Evolutionary conservation across 179 eudicot species (phyloP), one percentile per base, ranked within the genome.

Genomic region (Silene vulgaris): DNA sequence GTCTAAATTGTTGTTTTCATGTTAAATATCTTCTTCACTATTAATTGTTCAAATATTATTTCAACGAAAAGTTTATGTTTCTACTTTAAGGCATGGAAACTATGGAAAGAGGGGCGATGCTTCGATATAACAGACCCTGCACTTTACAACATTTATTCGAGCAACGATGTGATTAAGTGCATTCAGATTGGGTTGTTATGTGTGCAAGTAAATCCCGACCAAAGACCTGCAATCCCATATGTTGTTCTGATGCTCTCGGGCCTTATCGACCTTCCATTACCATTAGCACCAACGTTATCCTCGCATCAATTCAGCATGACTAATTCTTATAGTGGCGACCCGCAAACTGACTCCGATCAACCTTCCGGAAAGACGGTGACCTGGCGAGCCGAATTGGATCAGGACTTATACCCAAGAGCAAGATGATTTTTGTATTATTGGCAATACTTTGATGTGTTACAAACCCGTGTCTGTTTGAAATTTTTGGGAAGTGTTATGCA

Each of bases 161-260:
- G 29, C 0, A 45, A 35, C 16, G 73, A 81, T 30, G 78, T 77
- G 56, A 37, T 29, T 16, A 77, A 72, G 35, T 81, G 84, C 84
- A 74, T 77, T 7, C 84, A 81, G 14, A 74, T 81, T 14, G 80
- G 78, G 7, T 48, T 81, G 62, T 16, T 67, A 8, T 81, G 84
- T 26, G 54, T 81, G 28, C 84, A 81, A 70, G 73, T 8, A 69
- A 37, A 64, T n/a, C n/a, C 69, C 1, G 69, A 61, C 4, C 28
- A 69, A 1, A 75, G 84, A 32, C 84, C 84, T 0, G 35, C 54
- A 52, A 81, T 74, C 72, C 56, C 65, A 0, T 17, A 35, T 0
- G 69, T 74, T 0, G 65, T 74, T 23, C 8, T 75, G 9, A 76
- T 72, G 79, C 74, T 80, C n/a, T 64, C 67, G 4, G 76, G 79